A percentile compares a stretch with the other conserved stretches of the same genome.
Evolutionary conservation across 2,329 filamentous ascomycete genomes (phyloP).

Genomic region (Coniochaeta hoffmannii): DNA sequence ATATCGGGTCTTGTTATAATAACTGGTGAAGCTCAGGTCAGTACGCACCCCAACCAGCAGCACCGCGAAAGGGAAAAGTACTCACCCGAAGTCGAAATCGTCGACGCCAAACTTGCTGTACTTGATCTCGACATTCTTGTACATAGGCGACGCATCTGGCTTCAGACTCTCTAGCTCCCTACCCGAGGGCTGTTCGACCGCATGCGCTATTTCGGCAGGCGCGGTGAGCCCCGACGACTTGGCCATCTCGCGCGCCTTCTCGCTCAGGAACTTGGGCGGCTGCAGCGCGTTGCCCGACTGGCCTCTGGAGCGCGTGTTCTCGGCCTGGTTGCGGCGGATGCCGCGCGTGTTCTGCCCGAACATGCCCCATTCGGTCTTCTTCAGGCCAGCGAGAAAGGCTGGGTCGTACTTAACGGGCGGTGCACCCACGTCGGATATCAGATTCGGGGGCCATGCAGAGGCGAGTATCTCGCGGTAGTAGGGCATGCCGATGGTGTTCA

Average conservation of each 20-base stretch:
- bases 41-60: neutral
- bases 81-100: conserved; percentile 92
- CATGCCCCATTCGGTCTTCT: conserved; percentile 65
- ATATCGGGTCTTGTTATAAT: conserved; percentile 88
- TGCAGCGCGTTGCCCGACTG: conserved; percentile 56
- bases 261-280: conserved; percentile 88
- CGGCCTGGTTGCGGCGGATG: conserved; percentile 71
- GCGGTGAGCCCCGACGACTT: conserved; percentile 34
- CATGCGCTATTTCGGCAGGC: conserved; percentile 45
- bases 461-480: conserved; percentile 84
- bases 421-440: conserved; percentile 78
- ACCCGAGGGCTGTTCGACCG: conserved; percentile 54
- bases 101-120: conserved; percentile 99
- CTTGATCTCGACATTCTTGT: conserved; percentile 93
- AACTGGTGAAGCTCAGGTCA: conserved; percentile 38
- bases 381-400: conserved; percentile 60
- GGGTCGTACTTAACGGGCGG: conserved; percentile 70
- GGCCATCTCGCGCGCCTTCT: conserved; percentile 69
- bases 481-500: conserved; percentile 84
- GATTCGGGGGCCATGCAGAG: conserved; percentile 82
- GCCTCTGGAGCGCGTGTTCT: conserved; percentile 62
- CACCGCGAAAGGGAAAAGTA: too few species aligned
- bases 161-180: conserved; percentile 66
- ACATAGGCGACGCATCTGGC: conserved; percentile 79
- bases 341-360: conserved; percentile 73